Conservation (phyloP, 2,329 filamentous ascomycete species). For the Cordyceps sp. region DNA sequence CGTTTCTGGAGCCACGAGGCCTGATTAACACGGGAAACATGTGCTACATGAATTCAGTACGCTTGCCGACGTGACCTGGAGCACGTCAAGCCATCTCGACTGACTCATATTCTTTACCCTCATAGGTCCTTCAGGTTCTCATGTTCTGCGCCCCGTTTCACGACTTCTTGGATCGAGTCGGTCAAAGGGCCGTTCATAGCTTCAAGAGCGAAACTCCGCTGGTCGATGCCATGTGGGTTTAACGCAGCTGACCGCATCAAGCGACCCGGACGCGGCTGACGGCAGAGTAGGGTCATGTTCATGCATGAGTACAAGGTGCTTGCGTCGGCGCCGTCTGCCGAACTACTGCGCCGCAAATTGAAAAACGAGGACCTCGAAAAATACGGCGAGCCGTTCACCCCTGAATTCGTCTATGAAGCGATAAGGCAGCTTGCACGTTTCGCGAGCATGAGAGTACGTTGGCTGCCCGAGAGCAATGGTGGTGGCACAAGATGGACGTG, state of each 20-base stretch:
- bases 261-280: too few relatives aligned
- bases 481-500: too few relatives aligned
- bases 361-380: constrained; percentile 76
- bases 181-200: constrained; percentile 68
- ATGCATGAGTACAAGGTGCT: constrained; percentile 83
- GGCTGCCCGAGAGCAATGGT: too few relatives aligned
- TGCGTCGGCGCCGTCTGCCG: constrained; percentile 57
- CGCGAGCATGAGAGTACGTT: constrained; percentile 69
- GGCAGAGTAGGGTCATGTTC: constrained; percentile 87
- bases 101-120: constrained; percentile 13
- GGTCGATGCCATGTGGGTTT: constrained; percentile 68
- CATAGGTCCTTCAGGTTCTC: constrained; percentile 81
- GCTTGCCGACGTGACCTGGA: constrained; percentile 15
- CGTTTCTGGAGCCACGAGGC: constrained; percentile 82
- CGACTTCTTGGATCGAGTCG: constrained; percentile 75
- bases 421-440: constrained; percentile 79
- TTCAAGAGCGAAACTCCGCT: constrained; percentile 93
- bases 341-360: constrained; percentile 55
- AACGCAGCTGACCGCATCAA: too few relatives aligned
- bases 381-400: constrained; percentile 80
- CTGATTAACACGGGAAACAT: constrained; percentile 96
- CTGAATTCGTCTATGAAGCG: constrained; percentile 89
- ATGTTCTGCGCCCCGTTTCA: constrained; percentile 92
- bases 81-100: constrained; percentile 4
- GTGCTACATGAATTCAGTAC: constrained; percentile 99